Evolutionary conservation across 2,329 filamentous ascomycete species (phyloP), one percentile per base, ranked within the genome.

Genomic region (Rhytidhysteron rufulum): DNA sequence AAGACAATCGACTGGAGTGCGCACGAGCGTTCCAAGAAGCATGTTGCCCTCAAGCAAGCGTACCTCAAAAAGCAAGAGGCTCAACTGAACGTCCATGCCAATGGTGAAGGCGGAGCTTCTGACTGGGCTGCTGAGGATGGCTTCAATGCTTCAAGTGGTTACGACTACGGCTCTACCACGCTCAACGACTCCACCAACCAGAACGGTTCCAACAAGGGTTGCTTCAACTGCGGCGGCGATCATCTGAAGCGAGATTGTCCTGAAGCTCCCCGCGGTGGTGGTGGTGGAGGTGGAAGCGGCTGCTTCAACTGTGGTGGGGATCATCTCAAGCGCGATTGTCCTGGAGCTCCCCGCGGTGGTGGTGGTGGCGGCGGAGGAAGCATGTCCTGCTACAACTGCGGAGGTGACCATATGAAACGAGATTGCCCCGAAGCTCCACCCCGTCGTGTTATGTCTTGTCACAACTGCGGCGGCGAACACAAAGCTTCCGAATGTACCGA

Each of bases 141-240:
- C 31, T 15, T 19, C 17, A n/a, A n/a, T n/a, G 31, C 13, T 10
- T n/a, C 5, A 19, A 27, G 9, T 36, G 35, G 33, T 25, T 42
- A 18, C 35, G 31, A 19, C 37, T 20, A 43, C 16, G 22, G 33
- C 25, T 30, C 10, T 22, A 20, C 35, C 13, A 30, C n/a, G n/a
- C n/a, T n/a, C n/a, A 24, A 43, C 16, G 22, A 35, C 25, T 30
- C 10, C 25, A 20, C 35, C 13, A 30, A 37, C 15, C 6, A 8
- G 11, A 17, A 17, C 20, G 16, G 4, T 10, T 3, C 27, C 19
- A 32, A 57, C 42, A 65, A 63, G 58, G 72, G 91, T 72, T 94
- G 88, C 80, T 94, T 94, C 80, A 95, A 95, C 83, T 96, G 90
- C 72, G 88, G 88, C 49, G 85, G 94, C 74, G 90, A 90, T 43